phyloP scores from a whole-genome alignment of 305 asterid species.

The Plantago coronopus region DNA sequence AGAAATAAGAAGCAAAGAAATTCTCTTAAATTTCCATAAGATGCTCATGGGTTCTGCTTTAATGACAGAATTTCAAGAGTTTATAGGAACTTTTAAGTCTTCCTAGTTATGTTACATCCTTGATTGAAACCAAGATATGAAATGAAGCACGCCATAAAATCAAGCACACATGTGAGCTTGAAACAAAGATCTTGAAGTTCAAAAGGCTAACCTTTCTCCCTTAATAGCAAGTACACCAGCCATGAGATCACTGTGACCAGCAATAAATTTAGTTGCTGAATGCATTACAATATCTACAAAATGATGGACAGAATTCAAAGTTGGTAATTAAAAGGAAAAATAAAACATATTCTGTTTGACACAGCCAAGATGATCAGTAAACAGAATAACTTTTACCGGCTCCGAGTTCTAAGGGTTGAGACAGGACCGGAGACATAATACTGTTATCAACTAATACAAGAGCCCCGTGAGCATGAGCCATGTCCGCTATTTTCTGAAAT shows the following conservation, averaged over 20 bases:
- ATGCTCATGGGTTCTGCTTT: too few species aligned
- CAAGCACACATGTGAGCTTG: too few species aligned
- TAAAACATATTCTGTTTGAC: too few species aligned
- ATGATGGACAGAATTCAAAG: constrained; percentile 18
- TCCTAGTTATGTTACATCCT: too few species aligned
- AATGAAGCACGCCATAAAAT: too few species aligned
- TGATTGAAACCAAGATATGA: too few species aligned
- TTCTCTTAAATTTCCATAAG: too few species aligned
- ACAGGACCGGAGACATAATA: constrained; percentile 86
- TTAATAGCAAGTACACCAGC: constrained; percentile 74
- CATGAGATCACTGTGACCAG: constrained; percentile 91
- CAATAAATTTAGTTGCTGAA: constrained; percentile 80
- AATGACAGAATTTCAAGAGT: too few species aligned
- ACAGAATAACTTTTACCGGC: constrained; percentile 44
- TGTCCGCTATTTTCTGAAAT: constrained; percentile 68
- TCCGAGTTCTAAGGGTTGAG: constrained; percentile 79
- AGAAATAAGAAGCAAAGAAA: constrained; percentile 1
- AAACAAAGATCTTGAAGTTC: too few species aligned
- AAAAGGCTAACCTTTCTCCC: constrained; percentile 59
- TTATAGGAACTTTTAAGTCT: too few species aligned
- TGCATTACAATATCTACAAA: constrained; percentile 85
- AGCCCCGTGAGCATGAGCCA: constrained; percentile 82
- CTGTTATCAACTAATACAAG: constrained; percentile 86
- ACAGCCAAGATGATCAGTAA: neutral
- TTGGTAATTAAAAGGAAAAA: constrained; percentile 5